Percentiles rank a stretch among this genome's conserved stretches.
Evolutionary conservation across 257 asterid species (phyloP).

Genomic region (Cruciata laevipes): DNA sequence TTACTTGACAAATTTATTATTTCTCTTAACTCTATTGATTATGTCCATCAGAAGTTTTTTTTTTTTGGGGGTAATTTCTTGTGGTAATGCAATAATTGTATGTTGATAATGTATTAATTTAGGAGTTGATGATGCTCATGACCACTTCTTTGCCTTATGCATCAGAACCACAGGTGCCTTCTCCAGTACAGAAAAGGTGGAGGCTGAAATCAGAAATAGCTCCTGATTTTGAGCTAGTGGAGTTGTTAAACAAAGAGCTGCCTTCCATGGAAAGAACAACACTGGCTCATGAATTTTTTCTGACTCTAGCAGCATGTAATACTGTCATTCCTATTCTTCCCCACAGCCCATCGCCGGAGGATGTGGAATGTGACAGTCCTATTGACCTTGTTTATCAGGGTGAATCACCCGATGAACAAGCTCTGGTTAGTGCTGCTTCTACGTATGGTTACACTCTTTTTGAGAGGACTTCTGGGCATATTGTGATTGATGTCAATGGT

Average conservation of each 20-base stretch:
- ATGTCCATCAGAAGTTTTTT: not conserved
- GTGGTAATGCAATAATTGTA: not conserved
- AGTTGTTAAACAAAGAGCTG: slow-evolving; percentile 57
- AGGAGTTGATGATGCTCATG: not conserved
- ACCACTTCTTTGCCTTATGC: slow-evolving; percentile 24
- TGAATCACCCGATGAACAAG: slow-evolving; percentile 99
- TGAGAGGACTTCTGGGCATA: slow-evolving; percentile 95
- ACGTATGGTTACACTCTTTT: slow-evolving; percentile 90
- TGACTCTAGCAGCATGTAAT: slow-evolving; percentile 91
- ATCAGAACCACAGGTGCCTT: slow-evolving; percentile 32
- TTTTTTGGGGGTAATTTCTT: not conserved
- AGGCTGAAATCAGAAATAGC: slow-evolving; percentile 62
- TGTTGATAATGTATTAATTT: not conserved
- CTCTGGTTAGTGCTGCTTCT: slow-evolving; percentile 88
- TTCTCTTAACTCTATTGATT: not conserved
- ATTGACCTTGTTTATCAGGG: slow-evolving; percentile 80
- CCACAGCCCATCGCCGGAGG: slow-evolving; percentile 35
- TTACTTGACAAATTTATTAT: not conserved
- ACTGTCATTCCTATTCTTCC: slow-evolving; percentile 85
- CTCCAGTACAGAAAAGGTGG: slow-evolving; percentile 46
- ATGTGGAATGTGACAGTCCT: slow-evolving; percentile 23
- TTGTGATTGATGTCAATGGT: slow-evolving; percentile 85
- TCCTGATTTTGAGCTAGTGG: slow-evolving; percentile 63
- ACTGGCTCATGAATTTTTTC: slow-evolving; percentile 80
- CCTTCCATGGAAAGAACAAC: slow-evolving; percentile 59